Percentiles rank a stretch among this genome's conserved stretches.
phyloP scores from a whole-genome alignment of 179 eudicot species.

The Beta lomatogona region DNA sequence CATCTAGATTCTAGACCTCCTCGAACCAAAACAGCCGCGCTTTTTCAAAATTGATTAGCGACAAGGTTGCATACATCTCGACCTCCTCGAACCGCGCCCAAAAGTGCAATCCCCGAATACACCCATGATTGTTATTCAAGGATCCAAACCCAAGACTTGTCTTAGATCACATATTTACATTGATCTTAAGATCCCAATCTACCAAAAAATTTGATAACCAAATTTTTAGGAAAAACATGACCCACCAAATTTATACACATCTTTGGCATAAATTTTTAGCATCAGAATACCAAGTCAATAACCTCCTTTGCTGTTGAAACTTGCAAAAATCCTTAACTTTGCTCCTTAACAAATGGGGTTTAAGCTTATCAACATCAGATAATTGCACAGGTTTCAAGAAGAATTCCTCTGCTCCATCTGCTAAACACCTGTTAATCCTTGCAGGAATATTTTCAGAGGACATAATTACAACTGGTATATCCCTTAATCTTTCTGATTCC shows the following conservation, averaged over 20 bases:
- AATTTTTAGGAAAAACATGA: not conserved
- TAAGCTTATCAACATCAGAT: conserved; percentile 42
- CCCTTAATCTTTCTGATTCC: conserved; percentile 31
- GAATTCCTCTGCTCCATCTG: conserved; percentile 43
- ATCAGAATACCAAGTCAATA: conserved; percentile 34
- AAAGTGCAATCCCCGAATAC: not conserved
- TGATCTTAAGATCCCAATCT: too few species aligned
- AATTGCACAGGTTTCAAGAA: conserved; percentile 39
- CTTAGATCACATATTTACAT: not conserved
- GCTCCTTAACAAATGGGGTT: conserved; percentile 35
- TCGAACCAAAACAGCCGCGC: too few species aligned
- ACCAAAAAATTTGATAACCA: too few species aligned
- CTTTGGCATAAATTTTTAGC: conserved; percentile 28
- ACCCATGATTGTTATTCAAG: not conserved
- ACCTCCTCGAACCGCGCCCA: not conserved
- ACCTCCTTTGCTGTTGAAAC: conserved; percentile 34
- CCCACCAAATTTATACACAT: conserved; percentile 15
- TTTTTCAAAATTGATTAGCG: not conserved
- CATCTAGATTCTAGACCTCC: too few species aligned
- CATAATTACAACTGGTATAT: conserved; percentile 43
- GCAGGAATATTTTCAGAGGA: conserved; percentile 41
- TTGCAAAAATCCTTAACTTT: conserved; percentile 36
- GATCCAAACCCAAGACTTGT: too few species aligned
- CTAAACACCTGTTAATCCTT: conserved; percentile 37
- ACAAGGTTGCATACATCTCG: not conserved